Conservation (phyloP, 2,329 filamentous ascomycete species). For the Zasmidium cellare region DNA sequence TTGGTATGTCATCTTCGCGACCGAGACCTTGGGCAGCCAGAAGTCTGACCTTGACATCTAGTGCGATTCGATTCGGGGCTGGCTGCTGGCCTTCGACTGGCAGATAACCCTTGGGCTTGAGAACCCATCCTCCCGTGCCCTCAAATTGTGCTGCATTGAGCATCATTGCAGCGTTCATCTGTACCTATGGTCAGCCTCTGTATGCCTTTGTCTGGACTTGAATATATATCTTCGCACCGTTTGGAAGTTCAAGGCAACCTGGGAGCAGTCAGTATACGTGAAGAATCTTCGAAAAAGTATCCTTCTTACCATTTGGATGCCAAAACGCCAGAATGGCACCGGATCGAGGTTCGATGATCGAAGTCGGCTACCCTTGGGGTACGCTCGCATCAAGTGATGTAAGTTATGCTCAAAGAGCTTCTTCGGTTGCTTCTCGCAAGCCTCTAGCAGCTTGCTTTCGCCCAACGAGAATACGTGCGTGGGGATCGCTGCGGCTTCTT, state of each 20-base stretch:
- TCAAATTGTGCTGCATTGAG: conserved; percentile 91
- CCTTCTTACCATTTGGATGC: conserved; percentile 66
- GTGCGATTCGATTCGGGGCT: conserved; percentile 25
- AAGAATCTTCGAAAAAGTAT: neutral
- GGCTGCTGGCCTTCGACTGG: conserved; percentile 26
- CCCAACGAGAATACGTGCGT: conserved; percentile 66
- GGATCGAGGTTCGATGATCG: conserved; percentile 86
- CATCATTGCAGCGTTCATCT: conserved; percentile 89
- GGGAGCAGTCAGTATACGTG: neutral
- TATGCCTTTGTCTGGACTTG: neutral
- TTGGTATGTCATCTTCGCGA: conserved; percentile 53
- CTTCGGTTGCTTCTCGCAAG: conserved; percentile 55
- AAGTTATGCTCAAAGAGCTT: conserved; percentile 79
- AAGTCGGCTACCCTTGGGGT: conserved; percentile 79
- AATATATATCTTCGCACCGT: conserved; percentile 40
- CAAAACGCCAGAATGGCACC: conserved; percentile 71
- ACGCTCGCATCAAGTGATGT: conserved; percentile 80
- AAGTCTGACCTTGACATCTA: conserved; percentile 71
- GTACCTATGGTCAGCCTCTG: neutral
- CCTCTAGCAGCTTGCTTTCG: conserved; percentile 66
- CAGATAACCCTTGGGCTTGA: conserved; percentile 78
- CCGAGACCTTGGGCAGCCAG: conserved; percentile 75
- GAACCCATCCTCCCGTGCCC: conserved; percentile 76
- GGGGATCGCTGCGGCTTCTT: conserved; percentile 57
- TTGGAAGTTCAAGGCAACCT: conserved; percentile 90